These are phyloP conservation scores for Tetrahymena thermophila DNA, from an alignment of 73 alveolate species.

Conservation along the genomic window DNA sequence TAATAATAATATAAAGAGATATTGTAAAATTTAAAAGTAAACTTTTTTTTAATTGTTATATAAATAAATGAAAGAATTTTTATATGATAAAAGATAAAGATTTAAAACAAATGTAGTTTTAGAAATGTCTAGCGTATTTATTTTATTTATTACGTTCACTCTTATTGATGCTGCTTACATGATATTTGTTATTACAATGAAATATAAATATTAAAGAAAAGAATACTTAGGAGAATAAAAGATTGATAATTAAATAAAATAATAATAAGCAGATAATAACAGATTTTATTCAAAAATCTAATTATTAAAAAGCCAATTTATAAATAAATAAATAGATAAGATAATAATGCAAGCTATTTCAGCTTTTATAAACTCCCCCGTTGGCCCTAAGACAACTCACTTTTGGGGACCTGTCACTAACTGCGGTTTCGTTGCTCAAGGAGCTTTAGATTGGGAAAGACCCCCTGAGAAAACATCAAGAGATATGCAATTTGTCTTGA, in stretches of 20 bases:
- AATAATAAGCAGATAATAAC: background rate
- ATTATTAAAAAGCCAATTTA: background rate
- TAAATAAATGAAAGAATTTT: background rate
- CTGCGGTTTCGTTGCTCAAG: constrained; percentile 32
- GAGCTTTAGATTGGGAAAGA: constrained; percentile 42
- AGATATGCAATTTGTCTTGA: constrained; percentile 34
- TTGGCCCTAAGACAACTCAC: constrained; percentile 44
- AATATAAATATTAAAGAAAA: background rate
- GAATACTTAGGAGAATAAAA: background rate
- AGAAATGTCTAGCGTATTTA: background rate
- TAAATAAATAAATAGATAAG: background rate
- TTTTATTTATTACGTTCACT: background rate
- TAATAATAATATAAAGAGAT: background rate
- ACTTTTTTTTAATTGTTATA: background rate
- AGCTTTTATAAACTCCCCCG: constrained; percentile 8
- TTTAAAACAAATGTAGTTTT: background rate
- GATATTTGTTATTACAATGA: background rate
- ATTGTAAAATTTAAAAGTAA: background rate
- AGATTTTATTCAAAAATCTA: background rate
- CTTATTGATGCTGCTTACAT: background rate
- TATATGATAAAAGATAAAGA: too few species aligned
- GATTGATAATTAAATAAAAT: background rate
- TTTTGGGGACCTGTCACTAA: constrained; percentile 41
- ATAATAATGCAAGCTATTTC: background rate
- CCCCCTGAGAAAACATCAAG: constrained; percentile 27